Base-by-base conservation (phyloP, 2,329 filamentous ascomycete genomes). In the Harringtonia lauricola region DNA sequence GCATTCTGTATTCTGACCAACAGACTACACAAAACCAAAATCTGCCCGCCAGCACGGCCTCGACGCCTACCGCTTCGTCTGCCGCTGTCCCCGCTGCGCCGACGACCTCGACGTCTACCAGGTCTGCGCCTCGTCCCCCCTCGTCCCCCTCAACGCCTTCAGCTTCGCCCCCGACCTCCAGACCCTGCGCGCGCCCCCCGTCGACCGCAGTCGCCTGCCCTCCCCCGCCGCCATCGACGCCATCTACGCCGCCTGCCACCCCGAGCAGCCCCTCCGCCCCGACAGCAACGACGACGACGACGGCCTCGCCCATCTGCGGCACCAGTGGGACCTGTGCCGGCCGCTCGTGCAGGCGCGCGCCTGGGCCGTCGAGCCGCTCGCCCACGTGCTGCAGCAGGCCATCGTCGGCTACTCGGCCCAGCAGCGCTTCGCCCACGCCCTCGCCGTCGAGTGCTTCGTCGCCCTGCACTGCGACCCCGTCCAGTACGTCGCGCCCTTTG, bases 101-200 rank as follows among this genome's bases (percentile, higher is more conserved):
- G 57, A 66, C 14, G 64, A 79, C 50, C 58, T 78, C 19, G 68
- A 72, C 45, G 63, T 74, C 36, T 79, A 79, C 51, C 63, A 76
- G 45, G 67, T 71, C 28, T 71, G 66, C 54, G 59, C 63, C 42
- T 41, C 33, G 3, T 69, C 64, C 13, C 63, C 66, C 3, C 53
- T 59, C 44, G 51, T 70, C 10, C 49, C 59, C 8, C 59, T 72
- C 44, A 73, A 75, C 53, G 52, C 52, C 21, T 57, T 64, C 50
- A 72, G 69, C 45, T 52, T 76, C 17, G 59, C 64, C 15, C 62
- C 67, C 3, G 62, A 71, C 46, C 39, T 66, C 2, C 47, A 54
- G 4, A 52, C 50, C 17, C 50, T 64, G 36, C 56, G 53, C 4
- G 47, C 57, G n/a, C 58, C 59, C 4, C 55, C 62, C 1, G 52